Percentiles rank a stretch among this genome's conserved stretches.
phyloP scores from a whole-genome alignment of 495 filamentous ascomycete genomes.

The Hypoxylon fragiforme region DNA sequence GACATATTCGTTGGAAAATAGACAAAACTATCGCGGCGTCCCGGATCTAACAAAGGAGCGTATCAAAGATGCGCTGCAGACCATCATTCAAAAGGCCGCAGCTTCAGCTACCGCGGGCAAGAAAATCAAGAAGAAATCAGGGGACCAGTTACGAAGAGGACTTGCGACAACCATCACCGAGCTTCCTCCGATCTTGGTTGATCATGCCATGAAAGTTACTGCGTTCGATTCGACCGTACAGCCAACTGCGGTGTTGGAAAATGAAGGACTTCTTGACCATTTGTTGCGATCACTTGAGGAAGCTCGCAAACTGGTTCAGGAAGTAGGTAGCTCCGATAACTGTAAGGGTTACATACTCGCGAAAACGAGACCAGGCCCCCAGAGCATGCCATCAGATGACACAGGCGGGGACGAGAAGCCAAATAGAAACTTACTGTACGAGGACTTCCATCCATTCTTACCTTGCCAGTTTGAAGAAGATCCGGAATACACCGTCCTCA shows the following conservation, averaged over 20 bases:
- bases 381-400: slow-evolving; percentile 39
- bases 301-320: slow-evolving; percentile 64
- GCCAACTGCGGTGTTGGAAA: slow-evolving; percentile 67
- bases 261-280: slow-evolving; percentile 63
- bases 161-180: slow-evolving; percentile 83
- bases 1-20: slow-evolving; percentile 76
- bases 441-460: slow-evolving; percentile 94
- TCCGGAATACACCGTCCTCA: slow-evolving; percentile 63
- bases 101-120: slow-evolving; percentile 55
- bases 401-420: slow-evolving; percentile 41
- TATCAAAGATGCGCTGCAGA: slow-evolving; percentile 68
- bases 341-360: slow-evolving; percentile 88
- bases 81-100: slow-evolving; percentile 58
- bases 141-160: slow-evolving; percentile 74
- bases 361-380: slow-evolving; percentile 53
- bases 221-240: slow-evolving; percentile 67
- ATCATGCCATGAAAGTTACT: slow-evolving; percentile 75
- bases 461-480: slow-evolving; percentile 80
- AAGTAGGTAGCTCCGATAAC: slow-evolving; percentile 59
- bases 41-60: slow-evolving; percentile 74
- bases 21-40: slow-evolving; percentile 78
- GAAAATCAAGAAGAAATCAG: slow-evolving; percentile 73
- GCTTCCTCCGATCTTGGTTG: slow-evolving; percentile 80
- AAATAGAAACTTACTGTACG: slow-evolving; percentile 67
- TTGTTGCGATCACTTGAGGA: slow-evolving; percentile 68